Evolutionary conservation across 73 alveolate species (phyloP).

Genomic region (Tetrahymena malaccensis): DNA sequence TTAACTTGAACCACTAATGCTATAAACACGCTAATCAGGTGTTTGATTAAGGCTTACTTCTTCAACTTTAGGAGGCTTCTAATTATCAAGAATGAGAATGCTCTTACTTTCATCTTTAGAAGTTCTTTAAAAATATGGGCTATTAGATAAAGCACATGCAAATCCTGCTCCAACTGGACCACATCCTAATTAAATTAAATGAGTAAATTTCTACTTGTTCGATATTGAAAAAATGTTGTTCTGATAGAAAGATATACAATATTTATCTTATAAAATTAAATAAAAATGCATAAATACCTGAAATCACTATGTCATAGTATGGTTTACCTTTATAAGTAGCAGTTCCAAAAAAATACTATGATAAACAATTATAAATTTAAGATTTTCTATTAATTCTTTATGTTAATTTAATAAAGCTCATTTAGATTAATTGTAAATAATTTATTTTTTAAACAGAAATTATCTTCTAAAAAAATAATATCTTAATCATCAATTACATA

Average conservation of each 20-base stretch:
- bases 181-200: not conserved
- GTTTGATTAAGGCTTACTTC: not conserved
- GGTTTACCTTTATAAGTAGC: not conserved
- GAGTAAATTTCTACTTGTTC: not conserved
- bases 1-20: not conserved
- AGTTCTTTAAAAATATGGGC: not conserved
- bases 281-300: not conserved
- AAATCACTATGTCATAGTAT: not conserved
- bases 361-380: not conserved
- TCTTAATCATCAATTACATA: not conserved
- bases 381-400: not conserved
- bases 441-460: not conserved
- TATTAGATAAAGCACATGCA: not conserved
- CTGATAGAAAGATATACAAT: not conserved
- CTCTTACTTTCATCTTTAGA: not conserved
- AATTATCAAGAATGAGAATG: not conserved
- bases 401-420: not conserved
- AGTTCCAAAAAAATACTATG: not conserved
- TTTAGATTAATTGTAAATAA: not conserved
- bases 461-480: not conserved
- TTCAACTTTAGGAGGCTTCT: not conserved
- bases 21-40: not conserved
- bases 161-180: not conserved
- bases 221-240: not conserved
- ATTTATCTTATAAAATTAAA: not conserved